A percentile compares a stretch with the other conserved stretches of the same genome.
Evolutionary conservation across 768 basidiomycete species (phyloP).

Genomic region (Russula compacta): DNA sequence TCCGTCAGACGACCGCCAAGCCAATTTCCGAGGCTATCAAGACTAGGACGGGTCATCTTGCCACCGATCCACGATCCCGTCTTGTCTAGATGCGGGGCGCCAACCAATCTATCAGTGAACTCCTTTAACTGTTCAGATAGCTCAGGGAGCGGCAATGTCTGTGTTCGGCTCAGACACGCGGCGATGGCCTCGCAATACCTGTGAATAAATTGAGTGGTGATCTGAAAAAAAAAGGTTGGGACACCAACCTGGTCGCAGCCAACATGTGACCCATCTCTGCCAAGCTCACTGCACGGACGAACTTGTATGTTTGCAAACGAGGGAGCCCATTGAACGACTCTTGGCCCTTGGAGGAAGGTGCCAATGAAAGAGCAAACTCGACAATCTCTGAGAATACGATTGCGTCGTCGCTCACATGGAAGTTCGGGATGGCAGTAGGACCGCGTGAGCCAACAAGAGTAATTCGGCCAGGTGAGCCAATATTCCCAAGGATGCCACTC

Average conservation of each 20-base stretch:
- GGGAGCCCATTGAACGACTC: conserved; percentile 77
- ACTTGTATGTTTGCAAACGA: conserved; percentile 80
- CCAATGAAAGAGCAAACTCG: conserved; percentile 82
- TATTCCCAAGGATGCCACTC: conserved; percentile 62
- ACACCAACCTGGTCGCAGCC: conserved; percentile 58
- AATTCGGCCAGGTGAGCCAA: conserved; percentile 60
- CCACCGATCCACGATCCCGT: conserved; percentile 75
- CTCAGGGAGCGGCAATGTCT: conserved; percentile 55
- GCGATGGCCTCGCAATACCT: conserved; percentile 94
- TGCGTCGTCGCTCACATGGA: conserved; percentile 60
- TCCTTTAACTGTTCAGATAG: conserved; percentile 70
- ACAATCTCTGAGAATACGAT: conserved; percentile 82
- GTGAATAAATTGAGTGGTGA: conserved; percentile 3
- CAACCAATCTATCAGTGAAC: conserved; percentile 68
- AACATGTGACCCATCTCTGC: conserved; percentile 78
- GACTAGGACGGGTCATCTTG: conserved; percentile 84
- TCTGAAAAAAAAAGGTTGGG: conserved; percentile 5
- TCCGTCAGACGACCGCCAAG: conserved; percentile 88
- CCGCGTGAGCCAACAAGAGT: conserved; percentile 63
- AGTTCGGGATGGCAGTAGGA: conserved; percentile 41
- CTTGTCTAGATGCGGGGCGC: conserved; percentile 67
- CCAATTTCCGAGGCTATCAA: conserved; percentile 88
- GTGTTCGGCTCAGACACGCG: conserved; percentile 48
- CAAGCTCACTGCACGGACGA: conserved; percentile 65
- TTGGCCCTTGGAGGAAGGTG: conserved; percentile 69